Evolutionary conservation across 768 basidiomycete genomes (phyloP).

Genomic region (Boletus subparvulus): DNA sequence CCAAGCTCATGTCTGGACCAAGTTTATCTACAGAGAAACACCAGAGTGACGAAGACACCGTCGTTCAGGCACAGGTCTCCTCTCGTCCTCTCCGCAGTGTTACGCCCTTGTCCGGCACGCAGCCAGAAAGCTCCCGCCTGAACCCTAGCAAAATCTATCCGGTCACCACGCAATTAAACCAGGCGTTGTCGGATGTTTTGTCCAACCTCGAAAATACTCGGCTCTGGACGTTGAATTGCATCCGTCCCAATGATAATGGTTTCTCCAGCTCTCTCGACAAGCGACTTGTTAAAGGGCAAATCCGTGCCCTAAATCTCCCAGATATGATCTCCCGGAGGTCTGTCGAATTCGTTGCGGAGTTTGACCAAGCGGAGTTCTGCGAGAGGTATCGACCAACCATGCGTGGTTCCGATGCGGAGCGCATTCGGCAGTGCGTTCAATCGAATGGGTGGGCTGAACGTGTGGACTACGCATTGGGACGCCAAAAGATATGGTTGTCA

Average conservation of each 20-base stretch:
- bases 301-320: constrained; percentile 51
- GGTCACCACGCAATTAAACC: constrained; percentile 58
- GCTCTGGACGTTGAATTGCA: constrained; percentile 58
- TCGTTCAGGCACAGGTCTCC: constrained; percentile 66
- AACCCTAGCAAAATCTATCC: constrained; percentile 56
- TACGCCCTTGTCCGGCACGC: constrained; percentile 34
- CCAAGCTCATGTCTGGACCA: constrained; percentile 63
- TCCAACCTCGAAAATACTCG: constrained; percentile 44
- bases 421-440: constrained; percentile 49
- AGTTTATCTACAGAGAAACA: constrained; percentile 59
- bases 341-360: constrained; percentile 52
- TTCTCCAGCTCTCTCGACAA: constrained; percentile 65
- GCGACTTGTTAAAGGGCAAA: constrained; percentile 57
- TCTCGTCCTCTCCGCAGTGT: constrained; percentile 53
- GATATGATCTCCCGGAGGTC: constrained; percentile 50
- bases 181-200: constrained; percentile 49
- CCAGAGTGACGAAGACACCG: constrained; percentile 52
- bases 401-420: constrained; percentile 46
- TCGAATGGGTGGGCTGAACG: constrained; percentile 54
- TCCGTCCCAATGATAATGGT: constrained; percentile 64
- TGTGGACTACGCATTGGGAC: constrained; percentile 54
- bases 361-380: constrained; percentile 49
- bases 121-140: constrained; percentile 41
- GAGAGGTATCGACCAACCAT: constrained; percentile 53
- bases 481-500: constrained; percentile 52